Conservation (phyloP, 495 filamentous ascomycete genomes). For the Glonium stellatum region DNA sequence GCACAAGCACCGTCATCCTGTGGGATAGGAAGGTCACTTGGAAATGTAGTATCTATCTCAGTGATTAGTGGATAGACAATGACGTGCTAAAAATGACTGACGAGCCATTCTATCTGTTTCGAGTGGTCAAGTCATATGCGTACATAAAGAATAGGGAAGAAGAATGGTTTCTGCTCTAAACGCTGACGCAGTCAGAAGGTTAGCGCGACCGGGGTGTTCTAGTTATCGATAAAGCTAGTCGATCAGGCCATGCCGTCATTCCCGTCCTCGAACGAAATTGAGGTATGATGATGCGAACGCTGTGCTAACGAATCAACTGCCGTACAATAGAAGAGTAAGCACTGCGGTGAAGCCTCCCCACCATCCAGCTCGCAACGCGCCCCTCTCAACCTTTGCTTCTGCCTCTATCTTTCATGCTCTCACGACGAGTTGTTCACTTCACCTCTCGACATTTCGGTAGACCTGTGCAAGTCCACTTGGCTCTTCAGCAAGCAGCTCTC, state of each 20-base stretch:
- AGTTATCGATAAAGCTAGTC: no score
- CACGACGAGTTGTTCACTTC: slow-evolving; percentile 5
- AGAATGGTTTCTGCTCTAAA: no score
- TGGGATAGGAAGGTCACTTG: slow-evolving; percentile 20
- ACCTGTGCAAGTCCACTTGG: slow-evolving; percentile 1
- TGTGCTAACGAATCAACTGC: no score
- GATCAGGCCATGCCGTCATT: no score
- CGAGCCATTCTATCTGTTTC: not conserved
- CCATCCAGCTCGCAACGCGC: not conserved
- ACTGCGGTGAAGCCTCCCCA: not conserved
- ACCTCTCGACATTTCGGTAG: not conserved
- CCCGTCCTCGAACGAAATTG: no score
- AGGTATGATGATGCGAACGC: no score
- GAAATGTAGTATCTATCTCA: slow-evolving; percentile 9
- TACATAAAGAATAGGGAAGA: no score
- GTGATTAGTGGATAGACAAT: not conserved
- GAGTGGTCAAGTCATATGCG: not conserved
- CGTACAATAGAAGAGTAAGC: not conserved
- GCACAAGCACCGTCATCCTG: slow-evolving; percentile 29
- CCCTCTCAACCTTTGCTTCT: not conserved
- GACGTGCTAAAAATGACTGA: not conserved
- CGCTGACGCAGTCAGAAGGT: no score
- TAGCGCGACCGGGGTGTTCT: no score
- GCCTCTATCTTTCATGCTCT: slow-evolving; percentile 10
- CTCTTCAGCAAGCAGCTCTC: slow-evolving; percentile 17